These are phyloP conservation scores for Hygrophoropsis aurantiaca DNA, from an alignment of 768 basidiomycete species.

Conservation along the genomic window DNA sequence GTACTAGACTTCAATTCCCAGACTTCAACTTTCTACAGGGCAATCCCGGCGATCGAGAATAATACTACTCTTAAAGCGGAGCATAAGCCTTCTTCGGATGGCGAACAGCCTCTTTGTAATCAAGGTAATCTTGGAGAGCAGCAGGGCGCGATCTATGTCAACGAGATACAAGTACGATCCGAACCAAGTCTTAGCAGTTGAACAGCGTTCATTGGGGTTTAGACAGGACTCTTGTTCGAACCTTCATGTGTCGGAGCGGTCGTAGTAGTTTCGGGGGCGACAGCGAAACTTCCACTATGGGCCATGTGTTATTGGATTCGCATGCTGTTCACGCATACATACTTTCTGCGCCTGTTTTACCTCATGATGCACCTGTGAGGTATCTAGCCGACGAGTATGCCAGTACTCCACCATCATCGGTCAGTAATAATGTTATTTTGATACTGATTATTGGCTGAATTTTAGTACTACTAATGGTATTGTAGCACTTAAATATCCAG, in stretches of 20 bases:
- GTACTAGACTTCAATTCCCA: no score
- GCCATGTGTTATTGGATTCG: conserved; percentile 52
- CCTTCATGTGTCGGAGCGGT: conserved; percentile 48
- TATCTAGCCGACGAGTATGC: conserved; percentile 53
- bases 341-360: conserved; percentile 29
- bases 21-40: no score
- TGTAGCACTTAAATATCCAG: conserved; percentile 35
- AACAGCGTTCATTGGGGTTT: neutral
- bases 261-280: conserved; percentile 54
- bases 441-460: neutral
- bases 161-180: conserved; percentile 42
- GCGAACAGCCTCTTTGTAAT: neutral
- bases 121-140: neutral
- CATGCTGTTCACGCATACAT: conserved; percentile 54
- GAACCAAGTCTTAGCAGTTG: neutral
- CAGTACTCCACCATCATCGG: conserved; percentile 5
- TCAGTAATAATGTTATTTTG: conserved; percentile 8
- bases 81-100: no score
- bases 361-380: conserved; percentile 50
- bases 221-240: conserved; percentile 54
- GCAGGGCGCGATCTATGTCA: conserved; percentile 43
- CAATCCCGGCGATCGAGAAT: no score
- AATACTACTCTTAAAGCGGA: no score
- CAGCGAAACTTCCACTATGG: conserved; percentile 46
- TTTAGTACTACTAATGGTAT: no score